phyloP scores from a whole-genome alignment of 2,329 filamentous ascomycete genomes.

The Arthrobotrys musiformis region DNA sequence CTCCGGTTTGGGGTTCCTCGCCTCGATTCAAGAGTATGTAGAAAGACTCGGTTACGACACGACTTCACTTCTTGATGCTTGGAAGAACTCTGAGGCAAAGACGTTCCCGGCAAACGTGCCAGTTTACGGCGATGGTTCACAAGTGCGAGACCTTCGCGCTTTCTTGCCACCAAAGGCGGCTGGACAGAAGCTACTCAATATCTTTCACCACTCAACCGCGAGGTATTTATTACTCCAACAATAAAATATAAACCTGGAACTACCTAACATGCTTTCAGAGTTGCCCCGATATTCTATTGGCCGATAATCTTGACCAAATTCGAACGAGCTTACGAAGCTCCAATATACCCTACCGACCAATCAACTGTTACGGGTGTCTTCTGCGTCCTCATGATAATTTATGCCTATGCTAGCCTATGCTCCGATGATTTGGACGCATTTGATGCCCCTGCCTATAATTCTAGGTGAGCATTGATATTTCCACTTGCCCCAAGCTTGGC shows the following conservation, averaged over 20 bases:
- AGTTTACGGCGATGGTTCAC: slow-evolving; percentile 15
- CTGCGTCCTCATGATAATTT: slow-evolving; percentile 47
- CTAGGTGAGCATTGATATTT: not conserved
- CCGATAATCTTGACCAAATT: slow-evolving; percentile 49
- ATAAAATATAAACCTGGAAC: not conserved
- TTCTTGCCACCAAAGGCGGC: slow-evolving; percentile 22
- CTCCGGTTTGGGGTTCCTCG: slow-evolving; percentile 49
- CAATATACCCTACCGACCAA: slow-evolving; percentile 45
- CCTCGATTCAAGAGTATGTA: slow-evolving; percentile 53
- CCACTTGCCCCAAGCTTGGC: not conserved
- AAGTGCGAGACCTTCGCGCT: slow-evolving; percentile 38
- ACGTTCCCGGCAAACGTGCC: slow-evolving; percentile 26
- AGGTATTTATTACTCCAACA: slow-evolving; percentile 21
- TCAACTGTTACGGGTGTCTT: slow-evolving; percentile 31
- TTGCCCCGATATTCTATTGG: slow-evolving; percentile 47
- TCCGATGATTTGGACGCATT: slow-evolving; percentile 43
- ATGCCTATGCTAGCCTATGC: slow-evolving; percentile 37
- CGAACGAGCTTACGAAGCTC: slow-evolving; percentile 49
- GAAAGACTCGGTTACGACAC: slow-evolving; percentile 52
- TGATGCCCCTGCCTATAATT: slow-evolving; percentile 37
- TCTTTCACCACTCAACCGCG: slow-evolving; percentile 45
- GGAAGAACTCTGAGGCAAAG: slow-evolving; percentile 50
- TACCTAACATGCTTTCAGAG: slow-evolving; percentile 6
- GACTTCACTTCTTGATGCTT: slow-evolving; percentile 38
- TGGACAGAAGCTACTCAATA: slow-evolving; percentile 44